Base-by-base conservation (phyloP, 1,284 basidiomycete species). In the Melampsora americana region DNA sequence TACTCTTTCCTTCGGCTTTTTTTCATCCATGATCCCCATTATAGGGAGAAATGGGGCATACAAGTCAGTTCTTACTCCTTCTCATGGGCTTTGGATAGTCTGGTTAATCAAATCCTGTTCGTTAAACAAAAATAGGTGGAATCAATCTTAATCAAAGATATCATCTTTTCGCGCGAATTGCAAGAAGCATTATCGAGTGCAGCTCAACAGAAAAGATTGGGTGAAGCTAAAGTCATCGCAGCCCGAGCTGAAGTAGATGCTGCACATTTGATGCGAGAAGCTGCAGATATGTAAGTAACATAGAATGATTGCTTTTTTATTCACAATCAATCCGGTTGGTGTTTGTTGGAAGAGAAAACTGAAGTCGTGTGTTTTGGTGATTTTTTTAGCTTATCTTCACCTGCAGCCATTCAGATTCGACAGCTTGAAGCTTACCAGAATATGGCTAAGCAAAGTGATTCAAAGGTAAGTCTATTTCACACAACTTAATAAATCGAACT, bases 371-470 rank as follows among this genome's bases (percentile, higher is more conserved):
- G 42, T 0, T 1, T 44, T n/a, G 5, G 18, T 32, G 11, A 35
- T 9, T 7, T 20, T 39, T 30, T 64, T 64, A 64, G 61, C 32
- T 30, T 64, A 30, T 64, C 61, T 30, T 32, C 61, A 9, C 93
- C 93, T 23, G 93, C 94, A 30, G 95, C 94, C 77, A 96, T 98
- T 92, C 93, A 96, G 84, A 97, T 97, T 83, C 87, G 95, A 78
- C 93, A 95, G 82, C 88, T 97, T 79, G 94, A 96, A 84, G 92
- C 93, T 53, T 85, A 93, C 80, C 87, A 89, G 87, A 86, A 83
- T 59, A 87, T 87, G 87, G 87, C 88, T 50, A 91, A 92, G 84
- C 88, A 87, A 12, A 87, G 90, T 28, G 86, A 87, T 79, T 89
- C 87, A 86, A 97, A 97, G 85, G 92, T 95, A 79, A 87, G 95